phyloP scores from a whole-genome alignment of 2,329 filamentous ascomycete genomes.

The Xylaria hypoxylon region DNA sequence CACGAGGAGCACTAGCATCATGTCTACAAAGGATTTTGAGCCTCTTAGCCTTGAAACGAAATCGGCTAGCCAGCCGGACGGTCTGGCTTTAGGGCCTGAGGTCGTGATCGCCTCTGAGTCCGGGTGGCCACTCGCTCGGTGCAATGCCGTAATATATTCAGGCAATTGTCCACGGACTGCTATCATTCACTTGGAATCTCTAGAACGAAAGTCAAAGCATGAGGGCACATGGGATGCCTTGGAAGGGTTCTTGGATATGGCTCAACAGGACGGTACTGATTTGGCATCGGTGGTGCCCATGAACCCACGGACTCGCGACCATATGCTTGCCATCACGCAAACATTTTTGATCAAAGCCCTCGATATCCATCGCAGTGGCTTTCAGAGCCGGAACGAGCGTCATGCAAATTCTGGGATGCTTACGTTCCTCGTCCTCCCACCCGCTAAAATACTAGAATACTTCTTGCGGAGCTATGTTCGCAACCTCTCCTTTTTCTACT shows the following conservation, averaged over 20 bases:
- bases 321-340: slow-evolving; percentile 77
- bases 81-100: slow-evolving; percentile 58
- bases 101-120: slow-evolving; percentile 61
- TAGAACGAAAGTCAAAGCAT: slow-evolving; percentile 63
- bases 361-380: slow-evolving; percentile 71
- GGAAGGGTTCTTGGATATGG: slow-evolving; percentile 56
- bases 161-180: slow-evolving; percentile 62
- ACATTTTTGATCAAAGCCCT: slow-evolving; percentile 77
- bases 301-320: slow-evolving; percentile 68
- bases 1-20: slow-evolving; percentile 61
- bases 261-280: slow-evolving; percentile 53
- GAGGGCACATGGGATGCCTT: slow-evolving; percentile 61
- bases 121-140: slow-evolving; percentile 64
- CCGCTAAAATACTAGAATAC: slow-evolving; percentile 73
- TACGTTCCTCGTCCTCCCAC: slow-evolving; percentile 74
- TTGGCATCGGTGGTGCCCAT: slow-evolving; percentile 59
- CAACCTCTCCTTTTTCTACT: slow-evolving; percentile 74
- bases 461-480: slow-evolving; percentile 75
- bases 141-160: slow-evolving; percentile 60
- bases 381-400: slow-evolving; percentile 55
- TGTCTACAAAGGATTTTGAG: slow-evolving; percentile 57
- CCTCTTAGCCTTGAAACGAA: slow-evolving; percentile 47
- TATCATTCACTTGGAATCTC: slow-evolving; percentile 63
- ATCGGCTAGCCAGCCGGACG: slow-evolving; percentile 46
- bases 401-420: slow-evolving; percentile 63